Conservation (phyloP, 1,284 basidiomycete genomes). For the Lentinula novae-zelandiae region DNA sequence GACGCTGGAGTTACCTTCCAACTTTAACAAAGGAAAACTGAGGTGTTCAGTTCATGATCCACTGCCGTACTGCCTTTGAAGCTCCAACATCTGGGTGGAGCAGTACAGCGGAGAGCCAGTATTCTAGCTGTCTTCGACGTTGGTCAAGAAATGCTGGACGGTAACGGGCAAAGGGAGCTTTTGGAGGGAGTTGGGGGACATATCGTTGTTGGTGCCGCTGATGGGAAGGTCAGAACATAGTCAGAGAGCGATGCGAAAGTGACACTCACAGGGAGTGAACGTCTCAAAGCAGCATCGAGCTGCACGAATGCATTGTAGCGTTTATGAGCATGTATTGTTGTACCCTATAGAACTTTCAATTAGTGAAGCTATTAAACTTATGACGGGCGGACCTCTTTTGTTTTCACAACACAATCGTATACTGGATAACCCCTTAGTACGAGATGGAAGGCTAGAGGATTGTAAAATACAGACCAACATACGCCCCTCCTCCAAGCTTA, state of each 20-base stretch:
- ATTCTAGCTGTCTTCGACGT: conserved; percentile 60
- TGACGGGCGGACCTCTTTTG: conserved; percentile 43
- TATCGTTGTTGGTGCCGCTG: conserved; percentile 44
- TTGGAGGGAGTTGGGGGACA: conserved; percentile 65
- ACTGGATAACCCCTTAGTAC: conserved; percentile 29
- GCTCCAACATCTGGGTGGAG: conserved; percentile 73
- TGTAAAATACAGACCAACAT: conserved; percentile 45
- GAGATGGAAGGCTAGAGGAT: background rate
- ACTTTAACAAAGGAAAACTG: background rate
- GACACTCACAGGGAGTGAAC: conserved; percentile 48
- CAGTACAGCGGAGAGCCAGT: conserved; percentile 64
- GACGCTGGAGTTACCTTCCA: background rate
- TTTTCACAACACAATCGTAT: conserved; percentile 62
- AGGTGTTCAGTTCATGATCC: conserved; percentile 52
- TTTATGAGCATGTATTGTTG: conserved; percentile 63
- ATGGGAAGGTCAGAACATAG: conserved; percentile 3
- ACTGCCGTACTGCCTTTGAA: conserved; percentile 53
- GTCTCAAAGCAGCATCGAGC: conserved; percentile 47
- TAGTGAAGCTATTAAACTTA: background rate
- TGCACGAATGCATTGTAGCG: conserved; percentile 69
- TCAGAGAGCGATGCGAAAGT: background rate
- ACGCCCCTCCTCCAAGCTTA: conserved; percentile 45
- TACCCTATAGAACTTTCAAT: conserved; percentile 38
- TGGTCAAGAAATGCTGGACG: conserved; percentile 66
- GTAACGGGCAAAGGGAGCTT: conserved; percentile 64